Evolutionary conservation across 2,329 filamentous ascomycete genomes (phyloP).

Genomic region (Zymoseptoria crescenta): DNA sequence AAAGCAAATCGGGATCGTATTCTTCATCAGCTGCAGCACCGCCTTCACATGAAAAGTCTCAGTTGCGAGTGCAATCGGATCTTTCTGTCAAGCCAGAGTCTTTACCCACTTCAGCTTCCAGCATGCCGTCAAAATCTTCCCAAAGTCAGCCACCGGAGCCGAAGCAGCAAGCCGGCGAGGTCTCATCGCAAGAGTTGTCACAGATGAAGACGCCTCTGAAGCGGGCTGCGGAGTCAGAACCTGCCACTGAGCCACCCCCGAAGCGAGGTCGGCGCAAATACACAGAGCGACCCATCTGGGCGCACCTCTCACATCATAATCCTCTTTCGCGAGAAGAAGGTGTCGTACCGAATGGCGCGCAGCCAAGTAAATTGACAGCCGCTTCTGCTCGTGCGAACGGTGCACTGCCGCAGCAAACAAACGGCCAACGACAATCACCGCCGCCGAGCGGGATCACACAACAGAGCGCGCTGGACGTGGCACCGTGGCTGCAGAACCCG

Average conservation of each 20-base stretch:
- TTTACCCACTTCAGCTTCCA: not conserved
- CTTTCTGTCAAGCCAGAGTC: not conserved
- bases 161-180: not conserved
- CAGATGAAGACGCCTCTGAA: conserved; percentile 15
- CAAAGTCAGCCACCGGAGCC: not conserved
- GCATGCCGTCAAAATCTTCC: not conserved
- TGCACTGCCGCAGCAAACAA: not conserved
- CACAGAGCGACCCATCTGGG: conserved; percentile 28
- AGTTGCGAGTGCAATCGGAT: not conserved
- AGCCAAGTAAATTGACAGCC: conserved; percentile 7
- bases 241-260: conserved; percentile 16
- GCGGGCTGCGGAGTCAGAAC: conserved; percentile 19
- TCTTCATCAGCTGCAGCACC: conserved; percentile 1
- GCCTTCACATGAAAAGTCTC: not conserved
- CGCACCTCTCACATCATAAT: conserved; percentile 24
- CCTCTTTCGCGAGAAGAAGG: conserved; percentile 11
- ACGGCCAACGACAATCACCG: not conserved
- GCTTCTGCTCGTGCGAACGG: conserved; percentile 2
- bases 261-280: conserved; percentile 27
- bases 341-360: conserved; percentile 2
- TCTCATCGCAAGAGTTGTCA: not conserved
- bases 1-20: not conserved
- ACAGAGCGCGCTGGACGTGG: not conserved
- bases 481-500: conserved; percentile 2
- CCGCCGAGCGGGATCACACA: not conserved